Percentiles rank a stretch among this genome's conserved stretches.
Conservation (phyloP, 2,329 filamentous ascomycete genomes). For the Drechslerella coelobrocha region DNA sequence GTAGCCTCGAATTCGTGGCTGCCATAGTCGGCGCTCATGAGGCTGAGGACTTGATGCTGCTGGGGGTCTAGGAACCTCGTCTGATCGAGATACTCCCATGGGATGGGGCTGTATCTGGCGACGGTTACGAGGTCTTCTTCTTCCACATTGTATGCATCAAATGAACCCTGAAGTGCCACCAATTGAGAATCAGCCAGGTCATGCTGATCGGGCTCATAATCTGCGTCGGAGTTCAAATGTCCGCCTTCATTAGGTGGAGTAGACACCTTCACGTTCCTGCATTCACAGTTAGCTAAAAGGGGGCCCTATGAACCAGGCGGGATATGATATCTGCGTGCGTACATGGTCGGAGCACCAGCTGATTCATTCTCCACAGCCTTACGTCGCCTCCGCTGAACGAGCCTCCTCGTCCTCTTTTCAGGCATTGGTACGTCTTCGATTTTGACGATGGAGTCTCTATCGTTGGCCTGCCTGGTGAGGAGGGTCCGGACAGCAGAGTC, state of each 20-base stretch:
- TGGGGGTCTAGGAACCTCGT: background rate
- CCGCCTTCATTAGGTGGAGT: background rate
- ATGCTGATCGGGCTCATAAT: background rate
- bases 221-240: background rate
- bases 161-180: background rate
- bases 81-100: slow-evolving; percentile 5
- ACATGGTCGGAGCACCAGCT: background rate
- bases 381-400: background rate
- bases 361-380: background rate
- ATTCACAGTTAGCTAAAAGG: background rate
- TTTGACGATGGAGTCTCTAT: background rate
- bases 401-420: background rate
- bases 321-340: background rate
- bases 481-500: background rate
- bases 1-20: background rate
- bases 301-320: too few species aligned
- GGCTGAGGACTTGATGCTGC: background rate
- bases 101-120: slow-evolving; percentile 3
- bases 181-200: background rate
- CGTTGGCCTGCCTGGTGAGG: background rate
- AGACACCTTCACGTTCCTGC: background rate
- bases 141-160: background rate
- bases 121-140: background rate
- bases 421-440: background rate
- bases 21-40: background rate